phyloP scores from a whole-genome alignment of 2,329 filamentous ascomycete species.

The Calonectria crousiana region DNA sequence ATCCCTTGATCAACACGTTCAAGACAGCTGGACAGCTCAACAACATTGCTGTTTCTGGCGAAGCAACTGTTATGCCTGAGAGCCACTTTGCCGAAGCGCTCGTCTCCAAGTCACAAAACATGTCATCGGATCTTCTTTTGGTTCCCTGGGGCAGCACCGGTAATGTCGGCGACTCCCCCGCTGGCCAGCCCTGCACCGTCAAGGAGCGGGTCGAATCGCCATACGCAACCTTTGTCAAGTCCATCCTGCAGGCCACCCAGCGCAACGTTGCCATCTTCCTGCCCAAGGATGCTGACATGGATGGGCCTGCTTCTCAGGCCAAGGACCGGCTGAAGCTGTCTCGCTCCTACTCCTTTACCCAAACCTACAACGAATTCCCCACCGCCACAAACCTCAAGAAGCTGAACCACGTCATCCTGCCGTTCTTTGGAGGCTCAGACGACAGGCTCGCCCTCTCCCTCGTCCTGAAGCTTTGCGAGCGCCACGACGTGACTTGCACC shows the following conservation, averaged over 20 bases:
- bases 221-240: constrained; percentile 10
- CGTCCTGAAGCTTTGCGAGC: constrained; percentile 7
- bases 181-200: background rate
- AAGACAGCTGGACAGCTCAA: constrained; percentile 13
- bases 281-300: constrained; percentile 8
- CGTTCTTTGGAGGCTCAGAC: constrained; percentile 12
- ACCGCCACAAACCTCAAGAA: background rate
- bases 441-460: constrained; percentile 9
- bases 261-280: constrained; percentile 20
- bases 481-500: constrained; percentile 11
- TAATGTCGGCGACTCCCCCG: background rate
- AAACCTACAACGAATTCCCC: constrained; percentile 17
- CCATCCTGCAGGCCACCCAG: constrained; percentile 1
- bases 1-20: constrained; percentile 21
- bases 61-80: constrained; percentile 9
- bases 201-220: constrained; percentile 9
- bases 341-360: constrained; percentile 14
- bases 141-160: constrained; percentile 18
- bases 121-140: constrained; percentile 11
- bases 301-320: background rate
- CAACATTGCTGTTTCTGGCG: constrained; percentile 15
- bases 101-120: constrained; percentile 9
- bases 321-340: constrained; percentile 15
- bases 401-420: constrained; percentile 14
- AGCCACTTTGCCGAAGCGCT: constrained; percentile 8